Evolutionary conservation across 108 stramenopile genomes (phyloP), one percentile per base, ranked within the genome.

Genomic region (Skeletonema marinoi): DNA sequence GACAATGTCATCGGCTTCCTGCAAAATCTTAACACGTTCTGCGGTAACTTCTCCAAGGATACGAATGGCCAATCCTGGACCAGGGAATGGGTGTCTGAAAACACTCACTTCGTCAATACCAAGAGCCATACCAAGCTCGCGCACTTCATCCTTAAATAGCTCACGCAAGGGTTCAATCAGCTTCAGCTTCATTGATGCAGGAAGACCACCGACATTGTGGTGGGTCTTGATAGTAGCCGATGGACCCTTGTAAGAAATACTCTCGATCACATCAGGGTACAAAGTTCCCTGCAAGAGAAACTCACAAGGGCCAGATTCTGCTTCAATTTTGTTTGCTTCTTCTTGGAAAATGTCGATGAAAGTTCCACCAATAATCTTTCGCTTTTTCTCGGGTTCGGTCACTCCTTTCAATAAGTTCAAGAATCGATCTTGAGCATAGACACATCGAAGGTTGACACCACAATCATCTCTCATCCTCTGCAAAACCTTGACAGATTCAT

Each of bases 51-150:
- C 93, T 39, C 96, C 97, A 31, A 98, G 70, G 62, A 97, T 90
- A 61, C 98, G 97, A 72, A 99, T 98, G 71, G 98, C 99, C 61
- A 99, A 77, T 29, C 98, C 99, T 19, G 99, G 99, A 9, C 99
- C 99, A n/a, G 99, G 99, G 85, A 99, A 99, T 10, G 99, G 99
- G 76, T 99, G 98, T 2, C 99, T 82, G 96, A 96, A 99, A 2
- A 99, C 97, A 66, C 90, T 91, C 17, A 80, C 84, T 71, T 96
- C 92, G 66, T 98, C 98, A 73, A 99, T 96, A 32, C 99, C 99
- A 29, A 99, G 85, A 11, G 97, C 95, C 62, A 95, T 81, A 17
- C 97, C 97, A 4, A 98, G 80, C 61, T 91, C 94, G 30, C 96
- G 87, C 10, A 98, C 97, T 77, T 98, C 96, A 74, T 98, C 99